Base-by-base conservation (phyloP, 1,284 basidiomycete genomes). In the Moesziomyces antarcticus region DNA sequence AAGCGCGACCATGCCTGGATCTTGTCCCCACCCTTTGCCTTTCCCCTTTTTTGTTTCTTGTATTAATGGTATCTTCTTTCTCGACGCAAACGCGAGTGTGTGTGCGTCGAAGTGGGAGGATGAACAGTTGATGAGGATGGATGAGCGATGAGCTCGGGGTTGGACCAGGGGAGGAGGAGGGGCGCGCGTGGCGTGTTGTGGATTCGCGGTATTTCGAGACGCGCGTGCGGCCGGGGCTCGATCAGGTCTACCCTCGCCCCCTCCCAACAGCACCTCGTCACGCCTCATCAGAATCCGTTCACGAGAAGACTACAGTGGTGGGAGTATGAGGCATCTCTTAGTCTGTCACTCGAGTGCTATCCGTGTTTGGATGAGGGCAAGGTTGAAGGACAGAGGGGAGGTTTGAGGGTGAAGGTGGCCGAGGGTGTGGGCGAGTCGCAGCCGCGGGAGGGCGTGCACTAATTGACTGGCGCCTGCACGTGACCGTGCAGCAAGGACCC, bases 21-120 rank as follows among this genome's bases (percentile, higher is more conserved):
- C 35, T 37, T 18, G 35, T 16, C 14, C 48, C 30, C 47, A 51
- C 42, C 61, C 56, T 40, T 50, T 48, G 30, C 30, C 30, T 60
- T 52, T 50, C 45, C 55, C 54, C 46, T 63, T 55, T 55, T 67
- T 73, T 61, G 49, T 67, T 72, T 55, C 54, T 56, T 73, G 71
- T 73, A 73, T 73, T 73, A 73, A 63, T 73, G 71, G 65, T 64
- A 73, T 65, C 43, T 37, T 33, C 51, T 64, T 72, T 66, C 55
- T 66, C 58, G 55, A n/a, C 41, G 4, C 5, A 13, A 30, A 20
- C 42, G 55, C 37, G 11, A 46, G 50, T 53, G 41, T 48, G 53
- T 62, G 43, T n/a, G n/a, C 14, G n/a, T 16, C 22, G 10, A 11
- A 8, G 30, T 9, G 11, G 8, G 11, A 37, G 41, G 18, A 46